Base-by-base conservation (phyloP, 1,139 yeast species). In the Insectozyma bohioensis region DNA sequence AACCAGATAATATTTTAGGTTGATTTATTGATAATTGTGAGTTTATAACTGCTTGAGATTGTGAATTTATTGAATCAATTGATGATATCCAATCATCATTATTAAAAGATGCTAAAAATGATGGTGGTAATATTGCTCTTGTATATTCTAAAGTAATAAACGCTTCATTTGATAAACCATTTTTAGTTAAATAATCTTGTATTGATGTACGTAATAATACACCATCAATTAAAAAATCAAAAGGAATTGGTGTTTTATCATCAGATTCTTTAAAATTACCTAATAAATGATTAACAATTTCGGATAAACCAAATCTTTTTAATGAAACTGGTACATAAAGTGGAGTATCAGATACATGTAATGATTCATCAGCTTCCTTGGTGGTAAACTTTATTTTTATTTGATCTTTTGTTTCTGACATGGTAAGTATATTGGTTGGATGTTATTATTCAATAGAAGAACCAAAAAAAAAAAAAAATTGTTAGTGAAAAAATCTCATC, bases 81-180 rank as follows among this genome's bases (percentile, higher is more conserved):
- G 95, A 75, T 7, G 96, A 85, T 20, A 94, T 79, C 99, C 99
- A 92, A 61, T 92, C 99, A 45, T 90, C 96, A 52, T 90, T 90
- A 49, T 82, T 78, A 60, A 82, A 92, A 30, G 95, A 82, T 8
- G 95, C 88, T 44, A 88, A 68, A 53, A 79, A 90, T 24, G 92
- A 80, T 10, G 99, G 99, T 13, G 98, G 98, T 38, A 90, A 72
- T 27, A 90, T 85, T 1, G 96, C 90, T 46, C 95, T 74, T 12
- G 96, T 87, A 61, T 92, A 92, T 54, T 92, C 98, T 36, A 92
- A 65, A 21, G 80, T 80, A 40, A 92, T 60, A 37, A 82, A 78
- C 0, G 87, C 77, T 71, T 92, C 99, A 30, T 80, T 74, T 4
- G 96, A 85, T 33, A 90, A 68, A 6, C 92, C 97, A 41, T 85